A percentile compares a stretch with the other conserved stretches of the same genome.
These are phyloP conservation scores for Neurospora terricola DNA, from an alignment of 495 filamentous ascomycete species.

Conservation along the genomic window DNA sequence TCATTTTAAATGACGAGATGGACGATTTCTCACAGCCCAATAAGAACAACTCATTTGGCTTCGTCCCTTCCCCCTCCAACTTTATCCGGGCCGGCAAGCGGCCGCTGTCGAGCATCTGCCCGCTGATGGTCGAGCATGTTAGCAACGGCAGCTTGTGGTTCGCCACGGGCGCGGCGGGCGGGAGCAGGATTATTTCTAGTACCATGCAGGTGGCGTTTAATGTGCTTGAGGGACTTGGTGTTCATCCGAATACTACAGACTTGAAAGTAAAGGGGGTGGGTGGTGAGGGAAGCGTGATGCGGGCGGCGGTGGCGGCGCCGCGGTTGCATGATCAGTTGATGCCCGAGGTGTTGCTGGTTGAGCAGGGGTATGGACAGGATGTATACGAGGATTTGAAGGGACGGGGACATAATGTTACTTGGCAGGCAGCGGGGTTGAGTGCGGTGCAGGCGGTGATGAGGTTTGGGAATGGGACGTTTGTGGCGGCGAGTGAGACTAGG, in stretches of 20 bases:
- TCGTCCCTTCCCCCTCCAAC: slow-evolving; percentile 67
- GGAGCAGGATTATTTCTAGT: slow-evolving; percentile 78
- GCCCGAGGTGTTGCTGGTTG: slow-evolving; percentile 59
- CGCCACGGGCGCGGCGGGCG: slow-evolving; percentile 69
- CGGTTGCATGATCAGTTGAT: slow-evolving; percentile 77
- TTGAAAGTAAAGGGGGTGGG: neutral
- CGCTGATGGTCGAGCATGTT: slow-evolving; percentile 57
- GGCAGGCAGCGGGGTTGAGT: slow-evolving; percentile 52
- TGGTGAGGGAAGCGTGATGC: slow-evolving; percentile 39
- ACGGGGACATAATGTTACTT: slow-evolving; percentile 65
- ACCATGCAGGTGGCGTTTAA: slow-evolving; percentile 69
- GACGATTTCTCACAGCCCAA: slow-evolving; percentile 82
- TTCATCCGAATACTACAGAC: neutral
- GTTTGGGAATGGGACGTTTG: slow-evolving; percentile 56
- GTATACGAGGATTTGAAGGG: slow-evolving; percentile 54
- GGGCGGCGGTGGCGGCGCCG: slow-evolving; percentile 53
- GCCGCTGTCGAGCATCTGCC: slow-evolving; percentile 69
- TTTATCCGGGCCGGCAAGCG: slow-evolving; percentile 74
- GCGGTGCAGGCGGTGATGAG: slow-evolving; percentile 63
- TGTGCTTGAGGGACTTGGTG: slow-evolving; percentile 44
- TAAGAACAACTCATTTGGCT: slow-evolving; percentile 69
- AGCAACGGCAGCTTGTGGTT: slow-evolving; percentile 58
- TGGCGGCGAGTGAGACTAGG: slow-evolving; percentile 57
- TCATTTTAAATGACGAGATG: slow-evolving; percentile 87
- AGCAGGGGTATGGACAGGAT: slow-evolving; percentile 57